Conservation (phyloP, 1,139 yeast species). For the Blastobotrys illinoisensis region DNA sequence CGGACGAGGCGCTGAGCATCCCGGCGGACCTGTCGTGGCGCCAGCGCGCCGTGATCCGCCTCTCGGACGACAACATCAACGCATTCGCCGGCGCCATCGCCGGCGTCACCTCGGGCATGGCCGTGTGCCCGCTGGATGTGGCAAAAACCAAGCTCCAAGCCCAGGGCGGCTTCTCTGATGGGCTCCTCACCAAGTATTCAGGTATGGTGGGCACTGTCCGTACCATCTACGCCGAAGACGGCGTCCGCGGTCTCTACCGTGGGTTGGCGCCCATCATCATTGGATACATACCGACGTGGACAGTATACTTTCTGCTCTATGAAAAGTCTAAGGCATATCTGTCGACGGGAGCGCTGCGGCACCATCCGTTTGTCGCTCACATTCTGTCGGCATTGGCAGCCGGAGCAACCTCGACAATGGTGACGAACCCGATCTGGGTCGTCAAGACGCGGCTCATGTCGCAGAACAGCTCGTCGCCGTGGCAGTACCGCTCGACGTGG, state of each 20-base stretch:
- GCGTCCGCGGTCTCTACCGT: constrained; percentile 74
- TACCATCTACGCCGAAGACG: constrained; percentile 69
- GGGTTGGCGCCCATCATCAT: constrained; percentile 87
- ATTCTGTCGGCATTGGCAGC: constrained; percentile 83
- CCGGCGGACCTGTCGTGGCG: constrained; percentile 4
- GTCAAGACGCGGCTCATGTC: constrained; percentile 91
- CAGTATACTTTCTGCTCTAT: constrained; percentile 86
- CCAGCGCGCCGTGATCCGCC: constrained; percentile 3
- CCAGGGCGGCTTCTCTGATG: constrained; percentile 56
- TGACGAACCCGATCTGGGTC: constrained; percentile 97
- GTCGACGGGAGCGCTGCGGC: constrained; percentile 7
- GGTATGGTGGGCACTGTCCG: constrained; percentile 60
- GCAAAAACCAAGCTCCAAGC: constrained; percentile 94
- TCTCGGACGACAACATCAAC: constrained; percentile 39
- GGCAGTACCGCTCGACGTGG: constrained; percentile 65
- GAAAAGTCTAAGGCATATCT: constrained; percentile 57
- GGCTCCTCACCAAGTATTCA: constrained; percentile 36
- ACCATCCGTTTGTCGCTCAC: constrained; percentile 35
- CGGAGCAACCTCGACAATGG: constrained; percentile 79
- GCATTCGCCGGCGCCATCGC: constrained; percentile 85
- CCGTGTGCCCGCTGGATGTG: constrained; percentile 91
- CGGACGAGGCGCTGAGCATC: not conserved
- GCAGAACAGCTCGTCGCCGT: constrained; percentile 40
- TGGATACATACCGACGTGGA: constrained; percentile 98
- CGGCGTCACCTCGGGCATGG: constrained; percentile 83